Evolutionary conservation across 352 stramenopile genomes (phyloP).

Genomic region (Plasmopara muralis): DNA sequence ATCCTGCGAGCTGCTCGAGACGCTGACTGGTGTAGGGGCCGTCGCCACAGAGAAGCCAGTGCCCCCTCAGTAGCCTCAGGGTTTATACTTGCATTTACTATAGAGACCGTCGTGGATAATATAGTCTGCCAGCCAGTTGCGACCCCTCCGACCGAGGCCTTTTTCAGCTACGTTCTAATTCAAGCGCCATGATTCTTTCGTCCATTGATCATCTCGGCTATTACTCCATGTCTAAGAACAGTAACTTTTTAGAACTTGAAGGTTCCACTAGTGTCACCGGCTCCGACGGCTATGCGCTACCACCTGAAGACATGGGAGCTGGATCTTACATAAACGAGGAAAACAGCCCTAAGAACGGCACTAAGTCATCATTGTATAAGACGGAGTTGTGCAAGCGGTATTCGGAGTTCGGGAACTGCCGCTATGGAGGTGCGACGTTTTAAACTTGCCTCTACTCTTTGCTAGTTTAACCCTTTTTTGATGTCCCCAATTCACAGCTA

Average conservation of each 20-base stretch:
- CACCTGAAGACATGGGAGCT: slow-evolving; percentile 35
- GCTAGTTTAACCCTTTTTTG: background rate
- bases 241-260: slow-evolving; percentile 61
- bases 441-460: background rate
- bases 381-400: slow-evolving; percentile 86
- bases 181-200: slow-evolving; percentile 61
- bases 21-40: slow-evolving; percentile 23
- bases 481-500: slow-evolving; percentile 28
- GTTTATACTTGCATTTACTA: slow-evolving; percentile 8
- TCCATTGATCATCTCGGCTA: slow-evolving; percentile 82
- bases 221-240: slow-evolving; percentile 73
- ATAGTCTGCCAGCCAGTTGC: slow-evolving; percentile 4
- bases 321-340: slow-evolving; percentile 63
- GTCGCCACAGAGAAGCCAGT: slow-evolving; percentile 12
- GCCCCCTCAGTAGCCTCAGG: slow-evolving; percentile 10
- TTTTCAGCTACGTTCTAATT: slow-evolving; percentile 1
- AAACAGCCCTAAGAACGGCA: slow-evolving; percentile 78
- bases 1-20: slow-evolving; percentile 14
- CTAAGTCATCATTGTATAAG: slow-evolving; percentile 84
- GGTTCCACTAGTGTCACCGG: slow-evolving; percentile 23
- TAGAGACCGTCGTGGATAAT: slow-evolving; percentile 12
- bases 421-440: slow-evolving; percentile 62
- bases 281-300: slow-evolving; percentile 36
- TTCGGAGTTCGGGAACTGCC: slow-evolving; percentile 81
- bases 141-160: slow-evolving; percentile 12